These are phyloP conservation scores for Arachis monticola DNA, from an alignment of 331 rosid genomes.

Conservation along the genomic window DNA sequence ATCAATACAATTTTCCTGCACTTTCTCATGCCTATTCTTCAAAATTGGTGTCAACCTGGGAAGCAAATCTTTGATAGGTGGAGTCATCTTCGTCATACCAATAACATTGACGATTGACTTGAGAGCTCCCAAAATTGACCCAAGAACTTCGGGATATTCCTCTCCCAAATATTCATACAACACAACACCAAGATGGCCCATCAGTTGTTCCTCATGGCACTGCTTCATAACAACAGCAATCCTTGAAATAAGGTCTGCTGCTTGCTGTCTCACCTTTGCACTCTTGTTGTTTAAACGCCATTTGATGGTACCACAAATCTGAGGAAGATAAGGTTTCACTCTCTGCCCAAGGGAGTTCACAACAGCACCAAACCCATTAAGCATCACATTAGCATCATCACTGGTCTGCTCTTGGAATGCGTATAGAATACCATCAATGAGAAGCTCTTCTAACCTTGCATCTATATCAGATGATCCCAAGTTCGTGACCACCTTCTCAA, in stretches of 20 bases:
- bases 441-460: conserved; percentile 85
- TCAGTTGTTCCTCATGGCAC: conserved; percentile 90
- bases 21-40: conserved; percentile 97
- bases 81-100: conserved; percentile 98
- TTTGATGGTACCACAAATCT: conserved; percentile 90
- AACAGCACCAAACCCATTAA: conserved; percentile 93
- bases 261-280: conserved; percentile 93
- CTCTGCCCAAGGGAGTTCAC: conserved; percentile 91
- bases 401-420: conserved; percentile 99
- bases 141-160: conserved; percentile 91
- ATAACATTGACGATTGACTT: conserved; percentile 92
- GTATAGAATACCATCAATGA: conserved; percentile 88
- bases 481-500: conserved; percentile 91
- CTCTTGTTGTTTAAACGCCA: conserved; percentile 96
- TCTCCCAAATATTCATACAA: conserved; percentile 90
- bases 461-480: conserved; percentile 90
- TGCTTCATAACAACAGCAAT: conserved; percentile 96
- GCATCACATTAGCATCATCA: conserved; percentile 94
- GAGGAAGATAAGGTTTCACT: conserved; percentile 90
- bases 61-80: conserved; percentile 90
- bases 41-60: conserved; percentile 91
- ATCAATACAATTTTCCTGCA: conserved; percentile 97
- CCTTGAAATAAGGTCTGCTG: conserved; percentile 90
- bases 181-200: conserved; percentile 99
- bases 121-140: conserved; percentile 90